Conservation (phyloP, 257 asterid species). For the Ilex asprella region DNA sequence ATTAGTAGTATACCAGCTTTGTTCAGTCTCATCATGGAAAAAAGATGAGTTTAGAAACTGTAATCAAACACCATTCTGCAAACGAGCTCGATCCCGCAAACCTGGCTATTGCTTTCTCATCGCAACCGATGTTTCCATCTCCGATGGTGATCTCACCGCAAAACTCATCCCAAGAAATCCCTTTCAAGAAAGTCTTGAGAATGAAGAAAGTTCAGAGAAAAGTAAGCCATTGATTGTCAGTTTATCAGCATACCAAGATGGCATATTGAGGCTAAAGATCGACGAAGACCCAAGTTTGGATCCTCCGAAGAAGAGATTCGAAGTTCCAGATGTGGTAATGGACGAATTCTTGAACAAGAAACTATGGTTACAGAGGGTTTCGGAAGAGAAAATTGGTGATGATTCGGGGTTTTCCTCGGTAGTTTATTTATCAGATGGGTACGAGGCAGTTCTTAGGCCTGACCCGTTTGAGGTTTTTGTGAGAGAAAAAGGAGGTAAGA, state of each 20-base stretch:
- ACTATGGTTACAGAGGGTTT: constrained; percentile 67
- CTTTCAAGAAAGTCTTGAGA: constrained; percentile 22
- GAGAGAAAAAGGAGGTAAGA: constrained; percentile 75
- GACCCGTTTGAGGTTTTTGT: constrained; percentile 90
- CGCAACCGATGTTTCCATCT: constrained; percentile 60
- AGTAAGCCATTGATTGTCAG: constrained; percentile 55
- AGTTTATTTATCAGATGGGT: constrained; percentile 73
- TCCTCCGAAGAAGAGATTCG: constrained; percentile 86
- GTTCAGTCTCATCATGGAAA: constrained; percentile 61
- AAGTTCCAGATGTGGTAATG: constrained; percentile 88
- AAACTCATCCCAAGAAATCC: constrained; percentile 42
- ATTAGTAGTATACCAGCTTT: background rate
- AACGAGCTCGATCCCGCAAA: constrained; percentile 73
- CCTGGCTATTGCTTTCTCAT: constrained; percentile 52
- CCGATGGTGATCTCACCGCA: constrained; percentile 82
- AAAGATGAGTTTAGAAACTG: constrained; percentile 92
- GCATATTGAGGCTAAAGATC: constrained; percentile 77
- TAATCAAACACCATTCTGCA: constrained; percentile 92
- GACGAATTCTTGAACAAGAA: constrained; percentile 61
- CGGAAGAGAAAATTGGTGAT: constrained; percentile 46
- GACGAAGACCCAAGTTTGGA: constrained; percentile 66
- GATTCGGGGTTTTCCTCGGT: constrained; percentile 48
- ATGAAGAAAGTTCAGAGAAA: constrained; percentile 15
- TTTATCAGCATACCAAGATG: constrained; percentile 80
- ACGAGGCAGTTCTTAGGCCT: constrained; percentile 80